Percentiles rank a stretch among this genome's conserved stretches.
These are phyloP conservation scores for Bolboschoenoplectus hybrid DNA, from an alignment of 202 grass and related monocot genomes.

Conservation along the genomic window DNA sequence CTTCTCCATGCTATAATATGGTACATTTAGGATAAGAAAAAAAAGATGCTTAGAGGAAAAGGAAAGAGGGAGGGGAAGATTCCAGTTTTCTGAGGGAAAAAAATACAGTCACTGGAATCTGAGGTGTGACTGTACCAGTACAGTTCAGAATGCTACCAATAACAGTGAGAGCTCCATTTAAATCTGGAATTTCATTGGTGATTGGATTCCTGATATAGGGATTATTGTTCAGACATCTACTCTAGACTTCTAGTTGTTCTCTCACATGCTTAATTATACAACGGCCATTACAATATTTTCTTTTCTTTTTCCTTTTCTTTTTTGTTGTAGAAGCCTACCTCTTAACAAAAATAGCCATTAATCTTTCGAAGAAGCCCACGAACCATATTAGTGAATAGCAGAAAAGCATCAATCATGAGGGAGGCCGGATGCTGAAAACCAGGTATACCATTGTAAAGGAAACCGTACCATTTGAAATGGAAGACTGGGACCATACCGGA, in stretches of 20 bases:
- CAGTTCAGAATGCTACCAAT: background rate
- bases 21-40: too few relatives aligned
- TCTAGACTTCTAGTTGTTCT: background rate
- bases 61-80: too few relatives aligned
- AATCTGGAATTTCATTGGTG: background rate
- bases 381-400: background rate
- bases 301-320: background rate
- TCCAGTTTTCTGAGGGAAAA: too few relatives aligned
- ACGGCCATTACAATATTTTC: background rate
- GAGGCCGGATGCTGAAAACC: background rate
- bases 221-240: slow-evolving; percentile 4
- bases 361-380: background rate
- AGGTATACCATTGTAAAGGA: background rate
- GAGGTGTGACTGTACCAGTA: background rate
- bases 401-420: background rate
- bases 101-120: too few relatives aligned
- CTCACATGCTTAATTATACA: background rate
- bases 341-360: background rate
- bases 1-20: too few relatives aligned
- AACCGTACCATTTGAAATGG: slow-evolving; percentile 16
- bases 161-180: background rate
- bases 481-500: background rate
- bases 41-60: too few relatives aligned
- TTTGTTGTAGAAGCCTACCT: background rate
- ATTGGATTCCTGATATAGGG: background rate